Percentiles rank a stretch among this genome's conserved stretches.
phyloP scores from a whole-genome alignment of 352 stramenopile species.

The Phytophthora cactorum region DNA sequence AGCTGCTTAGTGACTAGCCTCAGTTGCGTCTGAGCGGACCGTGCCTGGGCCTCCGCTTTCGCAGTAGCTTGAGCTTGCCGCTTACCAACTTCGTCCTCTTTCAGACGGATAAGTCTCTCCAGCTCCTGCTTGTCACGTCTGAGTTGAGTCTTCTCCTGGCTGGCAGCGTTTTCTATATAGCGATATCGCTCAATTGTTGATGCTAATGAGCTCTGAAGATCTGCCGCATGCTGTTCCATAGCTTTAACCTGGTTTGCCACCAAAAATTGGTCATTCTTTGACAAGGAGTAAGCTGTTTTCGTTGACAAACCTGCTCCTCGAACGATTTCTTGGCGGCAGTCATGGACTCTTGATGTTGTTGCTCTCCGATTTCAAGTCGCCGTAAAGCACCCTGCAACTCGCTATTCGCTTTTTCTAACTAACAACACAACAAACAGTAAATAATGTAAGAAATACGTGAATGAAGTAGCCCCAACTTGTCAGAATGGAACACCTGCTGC shows the following conservation, averaged over 20 bases:
- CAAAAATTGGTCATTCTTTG: not conserved
- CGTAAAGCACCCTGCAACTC: constrained; percentile 8
- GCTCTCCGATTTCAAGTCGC: constrained; percentile 14
- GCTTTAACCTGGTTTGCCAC: constrained; percentile 1
- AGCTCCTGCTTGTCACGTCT: constrained; percentile 43
- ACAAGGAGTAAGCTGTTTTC: not conserved
- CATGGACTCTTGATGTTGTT: constrained; percentile 19
- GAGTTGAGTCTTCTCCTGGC: constrained; percentile 41
- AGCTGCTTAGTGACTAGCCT: constrained; percentile 25
- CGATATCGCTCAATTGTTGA: constrained; percentile 23
- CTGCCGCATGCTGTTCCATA: constrained; percentile 13
- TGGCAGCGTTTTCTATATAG: constrained; percentile 23
- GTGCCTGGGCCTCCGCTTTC: constrained; percentile 18
- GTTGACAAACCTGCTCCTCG: constrained; percentile 22
- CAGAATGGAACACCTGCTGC: constrained; percentile 22
- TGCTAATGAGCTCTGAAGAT: constrained; percentile 20
- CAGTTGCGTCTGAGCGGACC: constrained; percentile 12
- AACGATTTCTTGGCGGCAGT: constrained; percentile 2
- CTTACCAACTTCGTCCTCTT: constrained; percentile 34
- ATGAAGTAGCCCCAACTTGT: not conserved
- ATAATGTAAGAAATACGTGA: not conserved
- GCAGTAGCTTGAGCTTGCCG: constrained; percentile 15
- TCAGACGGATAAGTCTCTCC: constrained; percentile 33
- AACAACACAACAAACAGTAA: not conserved
- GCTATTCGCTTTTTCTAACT: constrained; percentile 17